Base-by-base conservation (phyloP, 225 moss, liverwort and hornwort genomes). In the Sphagnum tenellum region DNA sequence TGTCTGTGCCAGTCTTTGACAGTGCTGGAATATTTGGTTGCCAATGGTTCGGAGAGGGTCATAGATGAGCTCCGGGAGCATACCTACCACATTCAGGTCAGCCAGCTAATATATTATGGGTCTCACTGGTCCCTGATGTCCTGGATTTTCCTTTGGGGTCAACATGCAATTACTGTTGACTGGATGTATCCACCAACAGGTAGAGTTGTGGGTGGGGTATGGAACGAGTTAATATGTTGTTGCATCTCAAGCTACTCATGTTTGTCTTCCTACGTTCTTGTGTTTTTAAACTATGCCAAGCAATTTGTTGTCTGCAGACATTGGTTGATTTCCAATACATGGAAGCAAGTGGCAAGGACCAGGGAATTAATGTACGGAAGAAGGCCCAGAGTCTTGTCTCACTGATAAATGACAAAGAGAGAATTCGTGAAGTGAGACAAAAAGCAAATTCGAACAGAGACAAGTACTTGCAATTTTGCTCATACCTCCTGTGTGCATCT, bases 301-400 rank as follows among this genome's bases (percentile, higher is more conserved):
- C 29, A 29, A 10, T 61, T 47, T 61, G 45, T 45, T 5, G 9
- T 0, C 49, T 65, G 48, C 72, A 98, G 98, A 89, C 98, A 9
- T 77, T 98, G 64, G 83, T 83, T 67, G 98, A 98, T 73, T 98
- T 98, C 49, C 98, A 98, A 55, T 93, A 93, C 66, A 65, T 90
- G 45, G 98, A 98, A 71, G 52, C 87, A 12, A 85, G 83, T 63
- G 93, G 93, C 55, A 98, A 93, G 78, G 98, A 98, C 67, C 98
- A 98, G 77, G 98, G 98, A n/a, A 74, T 98, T 61, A 98, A 98
- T 78, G 93, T 98, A 72, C 89, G 93, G 74, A 93, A 93, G 73
- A 98, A 98, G 73, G 98, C 93, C 7, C 90, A 93, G 69, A 72
- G 77, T 65, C 75, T 93, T 58, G 93, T 98, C 2, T 63, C 75